Evolutionary conservation across 2,329 filamentous ascomycete genomes (phyloP).

Genomic region (Coniochaeta ligniaria): DNA sequence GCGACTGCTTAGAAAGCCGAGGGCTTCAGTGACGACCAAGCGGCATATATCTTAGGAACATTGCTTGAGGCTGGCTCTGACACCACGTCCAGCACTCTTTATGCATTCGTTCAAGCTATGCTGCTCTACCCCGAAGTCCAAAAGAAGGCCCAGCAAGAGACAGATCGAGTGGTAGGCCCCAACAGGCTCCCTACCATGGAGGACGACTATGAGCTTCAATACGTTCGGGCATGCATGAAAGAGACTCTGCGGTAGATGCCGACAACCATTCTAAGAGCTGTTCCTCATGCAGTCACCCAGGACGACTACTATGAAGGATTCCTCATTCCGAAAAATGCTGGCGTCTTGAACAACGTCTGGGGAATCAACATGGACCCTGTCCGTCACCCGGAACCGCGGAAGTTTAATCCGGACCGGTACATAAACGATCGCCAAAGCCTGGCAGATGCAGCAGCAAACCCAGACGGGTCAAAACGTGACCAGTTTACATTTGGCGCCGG

Average conservation of each 20-base stretch:
- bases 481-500: slow-evolving; percentile 50
- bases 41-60: slow-evolving; percentile 25
- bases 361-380: slow-evolving; percentile 36
- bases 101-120: slow-evolving; percentile 40
- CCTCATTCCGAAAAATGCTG: slow-evolving; percentile 36
- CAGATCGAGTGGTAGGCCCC: slow-evolving; percentile 32
- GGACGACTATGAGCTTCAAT: slow-evolving; percentile 31
- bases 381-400: slow-evolving; percentile 29
- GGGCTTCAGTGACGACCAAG: slow-evolving; percentile 21
- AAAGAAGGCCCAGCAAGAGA: slow-evolving; percentile 27
- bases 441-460: slow-evolving; percentile 19
- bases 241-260: slow-evolving; percentile 39
- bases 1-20: slow-evolving; percentile 13
- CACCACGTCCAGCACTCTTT: slow-evolving; percentile 32
- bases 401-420: slow-evolving; percentile 35
- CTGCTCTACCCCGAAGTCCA: slow-evolving; percentile 32
- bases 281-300: slow-evolving; percentile 32
- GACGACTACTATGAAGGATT: slow-evolving; percentile 37
- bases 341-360: slow-evolving; percentile 36
- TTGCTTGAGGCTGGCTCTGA: slow-evolving; percentile 33
- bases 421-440: slow-evolving; percentile 15
- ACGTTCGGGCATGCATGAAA: slow-evolving; percentile 33
- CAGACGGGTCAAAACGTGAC: slow-evolving; percentile 32
- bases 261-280: slow-evolving; percentile 25
- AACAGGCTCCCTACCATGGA: slow-evolving; percentile 29